Evolutionary conservation across 352 stramenopile genomes (phyloP), one percentile per base, ranked within the genome.

Genomic region (Pythium plurisporium): DNA sequence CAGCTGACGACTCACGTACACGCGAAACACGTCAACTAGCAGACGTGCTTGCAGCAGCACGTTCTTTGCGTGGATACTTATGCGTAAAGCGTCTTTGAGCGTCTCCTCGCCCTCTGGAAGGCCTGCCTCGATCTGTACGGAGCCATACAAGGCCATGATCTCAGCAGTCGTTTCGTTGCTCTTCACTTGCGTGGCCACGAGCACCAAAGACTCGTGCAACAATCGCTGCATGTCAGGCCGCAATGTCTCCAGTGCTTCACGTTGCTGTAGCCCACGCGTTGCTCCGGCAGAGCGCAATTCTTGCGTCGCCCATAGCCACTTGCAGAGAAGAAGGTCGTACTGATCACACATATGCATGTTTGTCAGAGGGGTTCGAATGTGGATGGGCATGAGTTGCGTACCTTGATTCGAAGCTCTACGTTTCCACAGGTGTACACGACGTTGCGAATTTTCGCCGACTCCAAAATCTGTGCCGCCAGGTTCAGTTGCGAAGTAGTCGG

Each of bases 261-360:
- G 65, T 47, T 19, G 65, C 2, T 38, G 59, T 12, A 50, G 17
- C 1, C 26, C 47, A 26, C 5, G n/a, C 14, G 22, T 10, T 12
- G 9, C n/a, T 2, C 34, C 23, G 9, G 23, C 31, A 2, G 34
- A 25, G 8, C 27, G 59, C n/a, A 81, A 19, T 17, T 71, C 66
- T 49, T 79, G 60, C 4, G 79, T 85, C 14, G 71, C 83, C 83
- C 83, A 93, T 40, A 91, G 57, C 79, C 76, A 93, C 67, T 87
- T 93, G 33, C 65, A 79, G 11, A 91, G 50, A 2, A 69, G 70
- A 4, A 91, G 58, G 30, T 93, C 69, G 47, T 87, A 91, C 83
- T 93, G 23, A 55, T 23, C 29, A 22, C 3, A 33, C 2, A 10
- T 30, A 51, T 27, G 4, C 22, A 11, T 33, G 23, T 15, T 20